These are phyloP conservation scores for Paspalum notatum DNA, from an alignment of 176 grass and related monocot genomes.

Conservation along the genomic window DNA sequence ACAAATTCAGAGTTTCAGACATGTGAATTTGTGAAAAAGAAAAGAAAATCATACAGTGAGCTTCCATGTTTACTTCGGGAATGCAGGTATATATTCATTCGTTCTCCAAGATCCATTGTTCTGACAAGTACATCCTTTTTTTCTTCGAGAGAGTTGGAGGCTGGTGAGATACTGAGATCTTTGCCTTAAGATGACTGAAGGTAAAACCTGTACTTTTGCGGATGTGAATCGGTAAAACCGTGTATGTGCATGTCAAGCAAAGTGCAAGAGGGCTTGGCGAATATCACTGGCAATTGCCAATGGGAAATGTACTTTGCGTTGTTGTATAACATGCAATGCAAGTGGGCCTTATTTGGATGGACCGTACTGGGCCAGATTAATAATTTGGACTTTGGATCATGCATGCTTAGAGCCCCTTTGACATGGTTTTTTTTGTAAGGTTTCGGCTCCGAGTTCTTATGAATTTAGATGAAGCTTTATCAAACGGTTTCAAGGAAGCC, in stretches of 20 bases:
- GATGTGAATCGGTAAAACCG: background rate
- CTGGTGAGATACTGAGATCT: background rate
- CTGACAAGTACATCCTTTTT: background rate
- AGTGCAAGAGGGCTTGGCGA: background rate
- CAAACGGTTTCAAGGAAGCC: too few relatives aligned
- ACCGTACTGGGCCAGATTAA: slow-evolving; percentile 12
- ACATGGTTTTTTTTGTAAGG: too few relatives aligned
- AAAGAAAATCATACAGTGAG: background rate
- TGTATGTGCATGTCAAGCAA: background rate
- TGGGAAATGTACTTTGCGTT: background rate
- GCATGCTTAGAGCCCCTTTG: too few relatives aligned
- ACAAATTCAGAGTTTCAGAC: background rate
- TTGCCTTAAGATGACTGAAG: background rate
- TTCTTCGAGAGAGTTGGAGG: background rate
- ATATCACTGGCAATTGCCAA: background rate
- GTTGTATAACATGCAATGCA: background rate
- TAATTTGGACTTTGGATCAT: background rate
- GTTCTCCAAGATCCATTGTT: background rate
- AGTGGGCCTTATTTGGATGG: background rate
- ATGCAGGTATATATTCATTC: background rate
- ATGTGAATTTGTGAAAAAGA: background rate
- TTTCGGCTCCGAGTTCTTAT: too few relatives aligned
- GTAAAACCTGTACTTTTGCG: background rate
- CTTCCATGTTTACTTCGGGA: background rate
- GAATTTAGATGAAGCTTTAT: too few relatives aligned